Evolutionary conservation across 2,329 filamentous ascomycete species (phyloP).

Genomic region (Colletotrichum eleusines): DNA sequence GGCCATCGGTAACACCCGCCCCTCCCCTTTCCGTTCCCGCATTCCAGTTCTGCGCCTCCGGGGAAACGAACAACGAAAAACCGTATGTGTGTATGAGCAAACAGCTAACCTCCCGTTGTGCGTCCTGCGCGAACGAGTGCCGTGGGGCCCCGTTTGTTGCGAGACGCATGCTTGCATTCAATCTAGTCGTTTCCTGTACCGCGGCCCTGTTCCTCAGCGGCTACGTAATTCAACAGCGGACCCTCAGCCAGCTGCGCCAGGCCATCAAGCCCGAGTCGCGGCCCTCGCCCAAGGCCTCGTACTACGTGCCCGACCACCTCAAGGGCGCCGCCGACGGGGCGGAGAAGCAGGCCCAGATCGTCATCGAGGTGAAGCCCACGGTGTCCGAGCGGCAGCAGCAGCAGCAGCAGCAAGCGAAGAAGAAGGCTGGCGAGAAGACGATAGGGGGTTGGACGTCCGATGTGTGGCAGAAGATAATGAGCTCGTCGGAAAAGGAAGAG

Average conservation of each 20-base stretch:
- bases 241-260: conserved; percentile 79
- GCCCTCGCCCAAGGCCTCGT: conserved; percentile 58
- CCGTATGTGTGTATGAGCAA: background rate
- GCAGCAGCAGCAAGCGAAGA: conserved; percentile 27
- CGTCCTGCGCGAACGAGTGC: conserved; percentile 26
- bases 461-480: conserved; percentile 33
- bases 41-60: conserved; percentile 30
- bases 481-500: conserved; percentile 17
- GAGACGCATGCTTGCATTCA: conserved; percentile 18
- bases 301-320: conserved; percentile 64
- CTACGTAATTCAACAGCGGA: conserved; percentile 89
- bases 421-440: conserved; percentile 38
- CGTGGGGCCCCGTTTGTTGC: conserved; percentile 16
- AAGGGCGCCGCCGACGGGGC: conserved; percentile 50
- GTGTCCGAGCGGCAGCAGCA: conserved; percentile 43
- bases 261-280: conserved; percentile 70
- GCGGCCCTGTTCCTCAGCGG: conserved; percentile 87
- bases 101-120: conserved; percentile 17
- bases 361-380: conserved; percentile 54
- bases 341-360: conserved; percentile 42
- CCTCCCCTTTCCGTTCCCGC: conserved; percentile 31
- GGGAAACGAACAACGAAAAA: background rate
- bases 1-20: conserved; percentile 66
- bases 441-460: conserved; percentile 37
- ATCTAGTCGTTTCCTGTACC: conserved; percentile 79